A percentile compares a stretch with the other conserved stretches of the same genome.
Evolutionary conservation across 768 basidiomycete species (phyloP).

Genomic region (Punctularia strigosozonata): DNA sequence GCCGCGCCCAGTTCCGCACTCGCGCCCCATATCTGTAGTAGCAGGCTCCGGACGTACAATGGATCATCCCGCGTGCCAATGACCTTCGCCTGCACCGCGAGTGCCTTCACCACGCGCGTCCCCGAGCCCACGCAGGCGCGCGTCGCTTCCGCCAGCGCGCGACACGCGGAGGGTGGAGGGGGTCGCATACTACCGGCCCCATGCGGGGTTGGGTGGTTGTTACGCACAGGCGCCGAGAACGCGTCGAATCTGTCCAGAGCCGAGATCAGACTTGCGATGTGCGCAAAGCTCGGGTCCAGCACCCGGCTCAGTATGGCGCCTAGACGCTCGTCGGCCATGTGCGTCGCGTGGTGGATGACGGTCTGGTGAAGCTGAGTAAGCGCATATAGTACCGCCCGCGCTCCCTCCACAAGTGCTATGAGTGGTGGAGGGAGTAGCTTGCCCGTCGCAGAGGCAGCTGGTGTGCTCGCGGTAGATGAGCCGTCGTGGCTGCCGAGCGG

Average conservation of each 20-base stretch:
- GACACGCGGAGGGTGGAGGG: constrained; percentile 62
- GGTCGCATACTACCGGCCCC: too few species aligned
- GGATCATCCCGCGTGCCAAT: constrained; percentile 64
- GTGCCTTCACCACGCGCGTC: constrained; percentile 76
- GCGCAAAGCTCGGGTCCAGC: constrained; percentile 71
- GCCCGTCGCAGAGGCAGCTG: too few species aligned
- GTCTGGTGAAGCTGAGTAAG: constrained; percentile 86
- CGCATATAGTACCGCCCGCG: constrained; percentile 86
- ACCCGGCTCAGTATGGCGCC: constrained; percentile 74
- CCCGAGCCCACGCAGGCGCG: constrained; percentile 77
- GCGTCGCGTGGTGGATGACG: constrained; percentile 76
- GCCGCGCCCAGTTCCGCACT: constrained; percentile 78
- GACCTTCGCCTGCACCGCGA: constrained; percentile 73
- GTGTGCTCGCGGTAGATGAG: constrained; percentile 38
- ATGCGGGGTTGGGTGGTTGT: too few species aligned
- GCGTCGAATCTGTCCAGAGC: constrained; percentile 88
- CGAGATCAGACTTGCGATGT: constrained; percentile 76
- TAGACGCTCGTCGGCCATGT: constrained; percentile 73
- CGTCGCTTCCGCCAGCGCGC: constrained; percentile 71
- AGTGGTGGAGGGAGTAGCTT: constrained; percentile 62
- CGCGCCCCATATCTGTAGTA: constrained; percentile 82
- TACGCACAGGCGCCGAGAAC: constrained; percentile 54
- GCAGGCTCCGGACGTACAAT: constrained; percentile 78
- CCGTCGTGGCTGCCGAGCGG: too few species aligned
- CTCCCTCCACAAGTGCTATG: constrained; percentile 67